Evolutionary conservation across 805 yeast genomes (phyloP), one percentile per base, ranked within the genome.

Genomic region (Candida jianshihensis): DNA sequence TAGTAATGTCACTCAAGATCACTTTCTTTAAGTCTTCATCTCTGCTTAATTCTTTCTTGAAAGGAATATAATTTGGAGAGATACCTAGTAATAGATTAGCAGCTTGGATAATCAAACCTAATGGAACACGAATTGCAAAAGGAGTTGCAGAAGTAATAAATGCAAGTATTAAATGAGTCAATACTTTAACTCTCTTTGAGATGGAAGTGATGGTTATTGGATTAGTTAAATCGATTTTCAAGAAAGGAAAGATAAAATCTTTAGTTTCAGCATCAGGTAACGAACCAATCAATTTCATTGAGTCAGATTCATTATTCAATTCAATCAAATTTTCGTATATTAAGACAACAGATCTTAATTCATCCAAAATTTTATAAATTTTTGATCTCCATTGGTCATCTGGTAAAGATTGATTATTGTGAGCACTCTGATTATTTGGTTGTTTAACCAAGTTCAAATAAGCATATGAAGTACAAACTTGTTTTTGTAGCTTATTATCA

Each of bases 271-370:
- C 40, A 13, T 41, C 47, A 41, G 75, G 71, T 30, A 79, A 53
- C 19, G 48, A 47, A 10, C 65, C 60, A 29, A 78, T 51, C 31
- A 70, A 49, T 1, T 56, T 51, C 25, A 51, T 40, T 16, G 73
- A 51, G 13, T 77, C 80, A 17, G 62, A 57, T 53, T 81, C 89
- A 33, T 74, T 75, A 18, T 60, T 63, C 26, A 80, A 52, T 35
- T 74, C 78, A 38, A 84, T 57, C 36, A 81, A 70, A 35, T 75
- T 77, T 26, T 68, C 66, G 51, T 78, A 81, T 24, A 84, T 56
- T n/a, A 63, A 52, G 15, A 79, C 51, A 6, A 77, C 70, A 5
- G 78, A 74, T 28, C 71, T 69, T 30, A 71, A 58, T 47, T 83
- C 86, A 25, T 60, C 57, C 14, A 81, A 41, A 16, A 79, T 49